Evolutionary conservation across 129 eudicot genomes (phyloP).

Genomic region (Rutidosis leptorrhynchoides): DNA sequence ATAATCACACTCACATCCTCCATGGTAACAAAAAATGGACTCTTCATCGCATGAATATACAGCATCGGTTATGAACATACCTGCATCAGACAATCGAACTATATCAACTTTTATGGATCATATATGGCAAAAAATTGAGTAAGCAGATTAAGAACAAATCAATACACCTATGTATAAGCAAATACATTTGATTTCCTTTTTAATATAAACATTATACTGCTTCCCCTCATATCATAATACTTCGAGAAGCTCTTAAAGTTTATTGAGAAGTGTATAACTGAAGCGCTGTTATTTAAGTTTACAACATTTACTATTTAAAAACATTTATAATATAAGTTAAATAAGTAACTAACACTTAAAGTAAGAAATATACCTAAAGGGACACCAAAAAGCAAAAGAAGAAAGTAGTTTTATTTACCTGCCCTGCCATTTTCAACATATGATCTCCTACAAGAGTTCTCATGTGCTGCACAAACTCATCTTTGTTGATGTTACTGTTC

Average conservation of each 20-base stretch:
- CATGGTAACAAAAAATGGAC: no score
- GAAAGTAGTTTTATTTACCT: conserved; percentile 41
- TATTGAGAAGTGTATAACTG: neutral
- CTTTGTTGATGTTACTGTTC: conserved; percentile 73
- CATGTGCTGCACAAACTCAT: conserved; percentile 69
- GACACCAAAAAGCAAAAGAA: neutral
- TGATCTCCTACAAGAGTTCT: conserved; percentile 85
- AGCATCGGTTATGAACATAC: no score
- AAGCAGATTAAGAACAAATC: conserved; percentile 7
- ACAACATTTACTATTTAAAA: neutral
- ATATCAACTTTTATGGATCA: conserved; percentile 34
- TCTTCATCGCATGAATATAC: no score
- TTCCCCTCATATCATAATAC: neutral
- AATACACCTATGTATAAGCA: neutral
- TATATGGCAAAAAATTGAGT: conserved; percentile 45
- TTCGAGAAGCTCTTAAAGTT: neutral
- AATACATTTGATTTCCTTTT: neutral
- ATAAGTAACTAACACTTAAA: neutral
- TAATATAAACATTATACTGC: neutral
- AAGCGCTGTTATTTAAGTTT: neutral
- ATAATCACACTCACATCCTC: no score
- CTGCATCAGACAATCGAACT: no score
- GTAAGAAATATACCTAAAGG: neutral
- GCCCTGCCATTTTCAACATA: conserved; percentile 76
- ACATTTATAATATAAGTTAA: neutral